These are phyloP conservation scores for Curvularia eragrostidis DNA, from an alignment of 2,329 filamentous ascomycete species.

Conservation along the genomic window DNA sequence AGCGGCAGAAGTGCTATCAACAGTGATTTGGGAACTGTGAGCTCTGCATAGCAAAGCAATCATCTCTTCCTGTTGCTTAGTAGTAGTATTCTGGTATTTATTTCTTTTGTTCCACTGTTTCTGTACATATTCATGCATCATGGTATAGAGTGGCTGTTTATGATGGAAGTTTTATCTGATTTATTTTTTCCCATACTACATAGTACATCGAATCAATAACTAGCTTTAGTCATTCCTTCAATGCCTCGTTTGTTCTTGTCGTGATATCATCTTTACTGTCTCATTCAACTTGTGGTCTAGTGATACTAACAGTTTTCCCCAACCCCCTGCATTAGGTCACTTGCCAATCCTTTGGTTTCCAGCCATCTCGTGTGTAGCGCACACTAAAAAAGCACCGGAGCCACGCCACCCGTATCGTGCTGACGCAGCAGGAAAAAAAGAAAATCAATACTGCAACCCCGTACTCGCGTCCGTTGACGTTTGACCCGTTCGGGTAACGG, in stretches of 20 bases:
- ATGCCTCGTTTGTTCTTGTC: neutral
- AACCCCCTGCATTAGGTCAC: neutral
- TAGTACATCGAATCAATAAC: slow-evolving; percentile 9
- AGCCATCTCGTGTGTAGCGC: neutral
- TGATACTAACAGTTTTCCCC: neutral
- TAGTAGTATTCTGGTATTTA: slow-evolving; percentile 24
- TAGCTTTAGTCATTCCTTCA: slow-evolving; percentile 19
- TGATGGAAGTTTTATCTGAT: neutral
- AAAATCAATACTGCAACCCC: slow-evolving; percentile 8
- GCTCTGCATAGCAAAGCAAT: slow-evolving; percentile 9
- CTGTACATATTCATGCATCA: slow-evolving; percentile 20
- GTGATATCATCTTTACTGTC: neutral
- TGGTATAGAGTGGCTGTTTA: slow-evolving; percentile 7
- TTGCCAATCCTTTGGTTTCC: neutral
- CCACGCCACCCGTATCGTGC: neutral
- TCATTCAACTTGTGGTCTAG: neutral
- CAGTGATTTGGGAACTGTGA: slow-evolving; percentile 11
- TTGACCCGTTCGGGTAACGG: slow-evolving; percentile 5
- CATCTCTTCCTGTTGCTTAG: slow-evolving; percentile 34
- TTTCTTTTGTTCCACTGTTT: slow-evolving; percentile 14
- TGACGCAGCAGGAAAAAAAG: slow-evolving; percentile 4
- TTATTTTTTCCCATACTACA: neutral
- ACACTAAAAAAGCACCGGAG: neutral
- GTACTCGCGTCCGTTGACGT: slow-evolving; percentile 5
- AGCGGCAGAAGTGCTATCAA: slow-evolving; percentile 15